Conservation (phyloP, 352 stramenopile genomes). For the Pythium catenulatum region DNA sequence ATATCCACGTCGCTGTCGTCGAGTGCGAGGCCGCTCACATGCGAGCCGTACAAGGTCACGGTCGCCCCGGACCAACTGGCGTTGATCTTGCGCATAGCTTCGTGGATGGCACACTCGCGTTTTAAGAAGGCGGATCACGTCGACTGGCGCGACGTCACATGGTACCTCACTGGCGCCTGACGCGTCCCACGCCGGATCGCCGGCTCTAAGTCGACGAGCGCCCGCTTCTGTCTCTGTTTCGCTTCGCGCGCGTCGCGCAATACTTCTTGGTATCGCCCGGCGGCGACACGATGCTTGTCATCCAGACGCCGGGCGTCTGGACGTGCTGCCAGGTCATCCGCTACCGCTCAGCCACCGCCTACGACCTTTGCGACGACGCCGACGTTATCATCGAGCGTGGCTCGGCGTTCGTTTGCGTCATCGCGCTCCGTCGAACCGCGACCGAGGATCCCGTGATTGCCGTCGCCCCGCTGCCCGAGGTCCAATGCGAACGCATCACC, state of each 20-base stretch:
- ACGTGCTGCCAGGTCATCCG: conserved; percentile 12
- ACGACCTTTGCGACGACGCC: neutral
- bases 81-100: too few relatives aligned
- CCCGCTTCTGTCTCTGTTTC: conserved; percentile 26
- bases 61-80: too few relatives aligned
- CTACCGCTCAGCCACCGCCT: neutral
- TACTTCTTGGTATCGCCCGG: neutral
- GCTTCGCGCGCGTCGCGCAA: conserved; percentile 2
- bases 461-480: neutral
- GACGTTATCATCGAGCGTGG: conserved; percentile 23
- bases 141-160: too few relatives aligned
- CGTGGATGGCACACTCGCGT: too few relatives aligned
- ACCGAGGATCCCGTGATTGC: neutral
- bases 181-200: neutral
- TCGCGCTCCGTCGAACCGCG: neutral
- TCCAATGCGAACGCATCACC: neutral
- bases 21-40: too few relatives aligned
- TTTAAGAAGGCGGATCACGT: too few relatives aligned
- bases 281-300: neutral
- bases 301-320: neutral
- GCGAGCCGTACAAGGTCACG: too few relatives aligned
- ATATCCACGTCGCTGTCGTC: too few relatives aligned
- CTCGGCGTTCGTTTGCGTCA: conserved; percentile 7
- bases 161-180: conserved; percentile 28
- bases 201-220: conserved; percentile 7